A percentile compares a stretch with the other conserved stretches of the same genome.
Conservation (phyloP, 768 basidiomycete genomes). For the Lentinus tigrinus region DNA sequence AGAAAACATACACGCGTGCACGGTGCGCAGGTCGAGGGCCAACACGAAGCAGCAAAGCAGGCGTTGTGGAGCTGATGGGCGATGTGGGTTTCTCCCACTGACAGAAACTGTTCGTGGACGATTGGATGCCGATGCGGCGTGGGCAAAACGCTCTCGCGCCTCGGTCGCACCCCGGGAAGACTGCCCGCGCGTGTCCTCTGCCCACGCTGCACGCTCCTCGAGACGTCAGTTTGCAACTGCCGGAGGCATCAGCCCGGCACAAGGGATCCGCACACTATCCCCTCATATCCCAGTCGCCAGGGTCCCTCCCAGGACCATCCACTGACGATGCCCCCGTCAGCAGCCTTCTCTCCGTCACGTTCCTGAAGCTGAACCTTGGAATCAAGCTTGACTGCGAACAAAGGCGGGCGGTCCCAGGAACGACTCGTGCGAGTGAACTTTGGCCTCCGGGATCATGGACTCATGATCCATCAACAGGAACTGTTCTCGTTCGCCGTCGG, state of each 20-base stretch:
- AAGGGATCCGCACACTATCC: not conserved
- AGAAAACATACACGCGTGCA: too few relatives aligned
- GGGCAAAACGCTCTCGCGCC: too few relatives aligned
- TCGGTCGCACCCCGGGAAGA: too few relatives aligned
- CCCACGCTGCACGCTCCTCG: not conserved
- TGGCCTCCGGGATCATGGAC: too few relatives aligned
- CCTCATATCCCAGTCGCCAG: not conserved
- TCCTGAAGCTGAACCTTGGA: too few relatives aligned
- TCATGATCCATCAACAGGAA: not conserved
- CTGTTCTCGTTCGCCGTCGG: not conserved
- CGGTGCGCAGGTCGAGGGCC: not conserved
- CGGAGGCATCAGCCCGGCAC: not conserved
- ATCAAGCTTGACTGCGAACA: too few relatives aligned
- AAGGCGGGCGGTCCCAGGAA: not conserved
- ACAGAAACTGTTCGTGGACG: constrained; percentile 4
- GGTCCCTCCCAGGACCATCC: too few relatives aligned
- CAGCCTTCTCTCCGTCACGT: too few relatives aligned
- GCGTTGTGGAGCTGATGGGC: not conserved
- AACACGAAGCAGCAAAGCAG: not conserved
- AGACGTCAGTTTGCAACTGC: not conserved
- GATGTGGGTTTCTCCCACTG: not conserved
- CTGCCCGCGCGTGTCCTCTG: too few relatives aligned
- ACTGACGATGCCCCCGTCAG: too few relatives aligned
- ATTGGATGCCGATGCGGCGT: not conserved
- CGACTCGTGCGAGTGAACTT: not conserved